phyloP scores from a whole-genome alignment of 208 protist genomes.

The Lotmaria passim region DNA sequence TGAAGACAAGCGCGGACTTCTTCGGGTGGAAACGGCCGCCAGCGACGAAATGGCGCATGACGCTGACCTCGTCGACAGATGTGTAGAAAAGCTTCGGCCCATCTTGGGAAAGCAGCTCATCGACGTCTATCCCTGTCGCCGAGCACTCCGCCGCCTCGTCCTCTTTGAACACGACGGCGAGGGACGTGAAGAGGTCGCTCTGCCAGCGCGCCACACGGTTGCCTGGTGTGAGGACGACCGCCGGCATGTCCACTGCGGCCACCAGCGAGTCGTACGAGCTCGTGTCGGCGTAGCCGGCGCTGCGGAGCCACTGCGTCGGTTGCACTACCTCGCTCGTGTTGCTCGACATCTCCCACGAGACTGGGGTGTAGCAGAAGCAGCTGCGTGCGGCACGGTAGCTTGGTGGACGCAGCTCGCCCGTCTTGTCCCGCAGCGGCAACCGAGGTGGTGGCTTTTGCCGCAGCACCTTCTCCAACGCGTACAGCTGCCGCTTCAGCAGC shows the following conservation, averaged over 20 bases:
- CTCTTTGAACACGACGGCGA: slow-evolving; percentile 58
- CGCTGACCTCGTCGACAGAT: slow-evolving; percentile 22
- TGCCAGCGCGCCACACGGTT: slow-evolving; percentile 67
- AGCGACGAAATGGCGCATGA: slow-evolving; percentile 19
- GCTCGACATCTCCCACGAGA: slow-evolving; percentile 27
- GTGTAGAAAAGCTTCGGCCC: slow-evolving; percentile 31
- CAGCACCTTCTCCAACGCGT: slow-evolving; percentile 50
- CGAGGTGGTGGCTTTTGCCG: slow-evolving; percentile 33
- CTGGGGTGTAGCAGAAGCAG: slow-evolving; percentile 68
- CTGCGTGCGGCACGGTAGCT: slow-evolving; percentile 38
- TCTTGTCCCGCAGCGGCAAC: slow-evolving; percentile 55
- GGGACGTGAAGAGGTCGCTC: slow-evolving; percentile 66
- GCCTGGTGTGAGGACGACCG: slow-evolving; percentile 38
- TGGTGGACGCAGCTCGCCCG: slow-evolving; percentile 49
- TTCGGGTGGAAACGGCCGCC: slow-evolving; percentile 31
- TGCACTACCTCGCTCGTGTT: slow-evolving; percentile 26
- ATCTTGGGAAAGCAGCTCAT: slow-evolving; percentile 12
- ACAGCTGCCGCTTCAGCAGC: slow-evolving; percentile 36
- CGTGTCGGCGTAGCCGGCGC: slow-evolving; percentile 33
- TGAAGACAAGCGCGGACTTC: slow-evolving; percentile 48
- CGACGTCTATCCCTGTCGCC: slow-evolving; percentile 1
- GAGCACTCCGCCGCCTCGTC: slow-evolving; percentile 13
- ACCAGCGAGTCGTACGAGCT: slow-evolving; percentile 26
- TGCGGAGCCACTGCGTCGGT: slow-evolving; percentile 52
- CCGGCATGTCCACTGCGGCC: slow-evolving; percentile 4